phyloP scores from a whole-genome alignment of 768 basidiomycete genomes.

The Serendipita sp. region DNA sequence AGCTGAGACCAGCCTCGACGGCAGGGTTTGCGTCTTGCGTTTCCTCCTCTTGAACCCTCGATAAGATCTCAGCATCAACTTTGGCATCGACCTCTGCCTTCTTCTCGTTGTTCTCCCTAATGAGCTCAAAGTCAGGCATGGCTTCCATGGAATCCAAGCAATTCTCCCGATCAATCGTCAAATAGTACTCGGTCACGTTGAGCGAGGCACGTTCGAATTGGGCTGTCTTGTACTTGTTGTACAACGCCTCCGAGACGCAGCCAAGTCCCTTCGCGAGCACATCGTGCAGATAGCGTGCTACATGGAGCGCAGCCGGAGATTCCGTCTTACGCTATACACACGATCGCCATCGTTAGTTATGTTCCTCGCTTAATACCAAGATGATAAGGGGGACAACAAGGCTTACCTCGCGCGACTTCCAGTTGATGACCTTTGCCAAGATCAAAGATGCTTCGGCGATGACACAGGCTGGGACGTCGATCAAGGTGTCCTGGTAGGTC shows the following conservation, averaged over 20 bases:
- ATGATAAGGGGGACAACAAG: constrained; percentile 5
- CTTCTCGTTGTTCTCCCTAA: background rate
- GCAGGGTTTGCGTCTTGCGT: background rate
- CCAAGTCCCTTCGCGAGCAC: constrained; percentile 22
- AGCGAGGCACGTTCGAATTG: constrained; percentile 95
- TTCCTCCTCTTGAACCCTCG: background rate
- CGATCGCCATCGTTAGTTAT: background rate
- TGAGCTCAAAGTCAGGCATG: background rate
- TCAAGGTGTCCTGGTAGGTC: constrained; percentile 28
- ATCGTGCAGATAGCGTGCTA: constrained; percentile 78
- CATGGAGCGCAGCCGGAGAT: constrained; percentile 63
- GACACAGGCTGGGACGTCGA: constrained; percentile 43
- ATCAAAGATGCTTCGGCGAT: constrained; percentile 83
- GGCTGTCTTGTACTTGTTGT: constrained; percentile 94
- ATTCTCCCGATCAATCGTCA: constrained; percentile 53
- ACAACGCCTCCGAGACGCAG: constrained; percentile 61
- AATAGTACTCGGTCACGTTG: constrained; percentile 84
- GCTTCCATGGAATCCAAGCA: constrained; percentile 7
- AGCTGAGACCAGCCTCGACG: background rate
- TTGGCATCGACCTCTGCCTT: background rate
- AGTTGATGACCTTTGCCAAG: constrained; percentile 76
- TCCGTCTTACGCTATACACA: constrained; percentile 42
- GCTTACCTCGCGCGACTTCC: constrained; percentile 52
- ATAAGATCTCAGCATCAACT: background rate
- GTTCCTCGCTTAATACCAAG: background rate